Base-by-base conservation (phyloP, 1,284 basidiomycete genomes). In the Volvariella volvacea region DNA sequence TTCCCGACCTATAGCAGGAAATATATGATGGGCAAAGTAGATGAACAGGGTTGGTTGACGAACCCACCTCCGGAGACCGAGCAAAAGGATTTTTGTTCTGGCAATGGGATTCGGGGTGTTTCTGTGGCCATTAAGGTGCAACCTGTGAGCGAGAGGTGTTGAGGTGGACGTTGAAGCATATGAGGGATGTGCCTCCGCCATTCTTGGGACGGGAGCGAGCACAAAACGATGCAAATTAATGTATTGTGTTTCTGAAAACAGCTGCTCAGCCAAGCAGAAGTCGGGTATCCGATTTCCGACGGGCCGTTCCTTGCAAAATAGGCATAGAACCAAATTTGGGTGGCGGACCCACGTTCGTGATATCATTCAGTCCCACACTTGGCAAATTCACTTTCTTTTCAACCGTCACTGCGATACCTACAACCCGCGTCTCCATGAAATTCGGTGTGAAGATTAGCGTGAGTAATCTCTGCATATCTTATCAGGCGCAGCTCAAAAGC, bases 371-470 rank as follows among this genome's bases (percentile, higher is more conserved):
- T n/a, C n/a, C n/a, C n/a, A 6, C 25, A 28, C 6, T 28, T 28
- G 6, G 10, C 4, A 17, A 22, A 22, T 37, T 37, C 34, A 16
- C n/a, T 37, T 20, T 16, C 34, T 6, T 20, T 6, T 37, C 15
- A 17, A 38, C 32, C n/a, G 10, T 33, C 10, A n/a, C 30, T 31
- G 9, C 30, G 30, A n/a, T 20, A 36, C 34, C 34, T 4, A 15
- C n/a, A 6, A 6, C 34, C 8, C 34, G 6, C 34, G 19, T 20
- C 34, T 6, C 15, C 6, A 80, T 93, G 91, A 94, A 94, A 72
- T 94, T 94, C 61, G 91, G 91, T 25, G 77, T 80, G 51, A 91
- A 91, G 62, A 93, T 94, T 55, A 83, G 79, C 55, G 90, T 90
- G 53, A 48, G 80, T 67, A 43, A 43, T 12, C 43, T 48, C n/a